phyloP scores from a whole-genome alignment of 768 basidiomycete species.

The Russula brevipes region DNA sequence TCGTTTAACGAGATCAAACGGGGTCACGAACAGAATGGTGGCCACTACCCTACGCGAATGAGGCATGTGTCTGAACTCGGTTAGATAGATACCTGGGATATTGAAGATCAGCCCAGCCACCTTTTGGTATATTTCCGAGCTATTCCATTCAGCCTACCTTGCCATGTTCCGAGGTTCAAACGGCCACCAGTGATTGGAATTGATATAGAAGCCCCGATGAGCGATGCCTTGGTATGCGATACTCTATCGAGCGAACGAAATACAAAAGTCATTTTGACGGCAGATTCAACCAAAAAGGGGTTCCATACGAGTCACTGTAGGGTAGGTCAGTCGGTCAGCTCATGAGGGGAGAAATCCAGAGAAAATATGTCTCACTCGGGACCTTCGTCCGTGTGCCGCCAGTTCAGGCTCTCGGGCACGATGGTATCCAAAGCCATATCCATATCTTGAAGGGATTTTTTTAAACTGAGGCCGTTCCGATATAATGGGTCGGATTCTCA shows the following conservation, averaged over 20 bases:
- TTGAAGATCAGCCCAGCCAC: neutral
- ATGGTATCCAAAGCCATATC: conserved; percentile 88
- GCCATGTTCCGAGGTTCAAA: conserved; percentile 88
- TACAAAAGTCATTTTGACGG: neutral
- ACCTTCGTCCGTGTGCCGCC: conserved; percentile 89
- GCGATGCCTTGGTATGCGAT: conserved; percentile 85
- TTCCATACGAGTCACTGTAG: conserved; percentile 15
- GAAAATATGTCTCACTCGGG: conserved; percentile 58
- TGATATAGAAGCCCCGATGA: conserved; percentile 77
- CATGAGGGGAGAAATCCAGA: neutral
- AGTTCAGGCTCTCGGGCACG: conserved; percentile 76
- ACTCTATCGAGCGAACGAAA: conserved; percentile 43
- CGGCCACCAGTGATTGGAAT: conserved; percentile 77
- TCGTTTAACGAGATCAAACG: neutral
- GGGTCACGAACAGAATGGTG: conserved; percentile 61
- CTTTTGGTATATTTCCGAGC: too few species aligned
- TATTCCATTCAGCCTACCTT: conserved; percentile 47
- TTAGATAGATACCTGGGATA: conserved; percentile 69
- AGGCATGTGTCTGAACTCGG: conserved; percentile 69
- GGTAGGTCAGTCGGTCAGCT: neutral
- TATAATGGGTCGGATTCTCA: conserved; percentile 20
- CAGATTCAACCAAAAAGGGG: neutral
- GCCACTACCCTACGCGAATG: conserved; percentile 72
- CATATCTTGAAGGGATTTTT: conserved; percentile 59
- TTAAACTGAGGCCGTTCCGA: conserved; percentile 31